These are phyloP conservation scores for Arxiozyma slooffiae DNA, from an alignment of 1,139 yeast genomes.

Conservation along the genomic window DNA sequence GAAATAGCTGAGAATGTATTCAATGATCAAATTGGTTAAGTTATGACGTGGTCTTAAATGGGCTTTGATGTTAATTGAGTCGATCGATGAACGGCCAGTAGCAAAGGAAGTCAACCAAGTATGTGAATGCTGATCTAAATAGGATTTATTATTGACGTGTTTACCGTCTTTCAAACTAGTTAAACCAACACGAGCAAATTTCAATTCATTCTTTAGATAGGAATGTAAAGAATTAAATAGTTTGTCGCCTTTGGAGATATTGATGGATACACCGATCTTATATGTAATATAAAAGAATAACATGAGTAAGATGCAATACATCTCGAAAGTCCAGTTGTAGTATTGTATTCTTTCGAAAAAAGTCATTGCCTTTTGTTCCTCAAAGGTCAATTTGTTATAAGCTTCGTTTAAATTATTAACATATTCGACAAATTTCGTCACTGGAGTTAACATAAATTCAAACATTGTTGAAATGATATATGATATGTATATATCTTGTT, in stretches of 20 bases:
- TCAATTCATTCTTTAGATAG: conserved; percentile 40
- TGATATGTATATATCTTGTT: too few species aligned
- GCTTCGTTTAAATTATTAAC: conserved; percentile 20
- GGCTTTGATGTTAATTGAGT: conserved; percentile 50
- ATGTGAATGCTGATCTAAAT: conserved; percentile 61
- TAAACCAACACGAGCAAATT: conserved; percentile 78
- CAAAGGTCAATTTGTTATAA: conserved; percentile 38
- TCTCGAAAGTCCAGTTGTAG: conserved; percentile 71
- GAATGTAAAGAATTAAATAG: conserved; percentile 42
- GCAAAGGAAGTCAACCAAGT: conserved; percentile 66
- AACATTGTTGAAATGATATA: conserved; percentile 12
- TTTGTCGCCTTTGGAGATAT: conserved; percentile 44
- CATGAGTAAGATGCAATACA: conserved; percentile 40
- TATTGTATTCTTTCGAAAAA: conserved; percentile 38
- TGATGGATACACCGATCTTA: conserved; percentile 50
- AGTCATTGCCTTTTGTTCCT: conserved; percentile 44
- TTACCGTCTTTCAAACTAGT: conserved; percentile 27
- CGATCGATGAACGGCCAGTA: conserved; percentile 75
- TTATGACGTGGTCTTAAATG: conserved; percentile 75
- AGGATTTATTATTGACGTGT: conserved; percentile 25
- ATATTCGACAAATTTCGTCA: conserved; percentile 1
- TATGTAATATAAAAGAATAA: conserved; percentile 40
- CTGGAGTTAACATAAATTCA: conserved; percentile 10
- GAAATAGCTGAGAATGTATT: conserved; percentile 45
- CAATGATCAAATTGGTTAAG: conserved; percentile 39